Evolutionary conservation across 78 protist species (phyloP).

Genomic region (Chrysochromulina tobinii): DNA sequence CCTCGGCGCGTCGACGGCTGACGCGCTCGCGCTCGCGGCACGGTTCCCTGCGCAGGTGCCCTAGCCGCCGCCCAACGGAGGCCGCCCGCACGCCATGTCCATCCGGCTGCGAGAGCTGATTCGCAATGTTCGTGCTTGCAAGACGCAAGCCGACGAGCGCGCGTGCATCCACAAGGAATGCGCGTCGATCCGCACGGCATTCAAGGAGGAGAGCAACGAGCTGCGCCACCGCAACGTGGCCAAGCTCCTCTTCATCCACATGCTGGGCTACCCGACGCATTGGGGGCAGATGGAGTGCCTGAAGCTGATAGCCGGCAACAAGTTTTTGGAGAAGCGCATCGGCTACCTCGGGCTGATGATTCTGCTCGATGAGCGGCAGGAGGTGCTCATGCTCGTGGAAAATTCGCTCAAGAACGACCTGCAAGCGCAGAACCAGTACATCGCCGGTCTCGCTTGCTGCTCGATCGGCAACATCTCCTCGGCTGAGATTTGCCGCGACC

Average conservation of each 20-base stretch:
- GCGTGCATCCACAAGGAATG: conserved; percentile 86
- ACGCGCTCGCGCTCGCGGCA: too few relatives aligned
- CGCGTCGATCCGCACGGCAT: conserved; percentile 90
- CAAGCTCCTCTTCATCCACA: conserved; percentile 95
- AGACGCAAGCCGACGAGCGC: conserved; percentile 96
- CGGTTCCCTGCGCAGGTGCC: too few relatives aligned
- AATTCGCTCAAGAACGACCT: conserved; percentile 90
- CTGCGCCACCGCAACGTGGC: conserved; percentile 91
- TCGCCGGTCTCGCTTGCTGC: conserved; percentile 89
- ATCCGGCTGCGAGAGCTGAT: conserved; percentile 76
- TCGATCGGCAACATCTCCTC: conserved; percentile 94
- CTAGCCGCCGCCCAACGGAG: too few relatives aligned
- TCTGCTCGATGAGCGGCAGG: conserved; percentile 92
- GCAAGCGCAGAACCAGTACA: conserved; percentile 74
- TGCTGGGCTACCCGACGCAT: conserved; percentile 95
- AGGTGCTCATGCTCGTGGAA: conserved; percentile 89
- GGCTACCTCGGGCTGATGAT: conserved; percentile 93
- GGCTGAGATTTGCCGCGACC: conserved; percentile 92
- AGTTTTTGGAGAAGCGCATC: conserved; percentile 91
- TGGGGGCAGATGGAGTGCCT: conserved; percentile 96
- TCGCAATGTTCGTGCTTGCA: conserved; percentile 83
- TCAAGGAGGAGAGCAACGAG: conserved; percentile 76
- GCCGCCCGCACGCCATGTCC: neutral
- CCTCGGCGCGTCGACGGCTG: too few relatives aligned
- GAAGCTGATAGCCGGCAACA: conserved; percentile 84